Evolutionary conservation across 768 basidiomycete species (phyloP).

Genomic region (Psilocybe cubensis): DNA sequence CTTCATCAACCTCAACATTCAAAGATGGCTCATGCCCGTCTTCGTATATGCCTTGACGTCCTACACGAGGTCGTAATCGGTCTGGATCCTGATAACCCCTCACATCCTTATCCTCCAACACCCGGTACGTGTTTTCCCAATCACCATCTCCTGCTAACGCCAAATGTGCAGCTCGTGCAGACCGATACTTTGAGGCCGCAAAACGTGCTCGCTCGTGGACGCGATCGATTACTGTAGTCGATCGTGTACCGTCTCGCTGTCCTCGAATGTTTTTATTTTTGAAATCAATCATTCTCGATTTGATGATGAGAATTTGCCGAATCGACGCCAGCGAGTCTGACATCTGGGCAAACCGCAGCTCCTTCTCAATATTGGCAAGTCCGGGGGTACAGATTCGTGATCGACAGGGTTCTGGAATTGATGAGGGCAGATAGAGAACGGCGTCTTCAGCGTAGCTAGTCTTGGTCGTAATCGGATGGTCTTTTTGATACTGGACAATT

Average conservation of each 20-base stretch:
- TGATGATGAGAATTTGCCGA: slow-evolving; percentile 5
- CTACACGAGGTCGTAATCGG: neutral
- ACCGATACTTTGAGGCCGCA: slow-evolving; percentile 6
- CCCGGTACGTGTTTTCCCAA: slow-evolving; percentile 12
- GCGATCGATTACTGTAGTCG: neutral
- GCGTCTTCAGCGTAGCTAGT: slow-evolving; percentile 3
- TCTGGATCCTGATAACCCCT: slow-evolving; percentile 17
- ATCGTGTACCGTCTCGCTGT: slow-evolving; percentile 7
- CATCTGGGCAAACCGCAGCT: slow-evolving; percentile 8
- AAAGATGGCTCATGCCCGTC: slow-evolving; percentile 6
- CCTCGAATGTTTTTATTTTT: slow-evolving; percentile 8
- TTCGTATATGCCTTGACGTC: slow-evolving; percentile 22
- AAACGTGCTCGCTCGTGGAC: slow-evolving; percentile 10
- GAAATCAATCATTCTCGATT: slow-evolving; percentile 9
- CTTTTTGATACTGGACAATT: slow-evolving; percentile 4
- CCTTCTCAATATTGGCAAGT: slow-evolving; percentile 10
- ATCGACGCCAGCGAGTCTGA: slow-evolving; percentile 5
- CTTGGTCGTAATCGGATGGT: neutral
- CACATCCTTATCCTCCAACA: slow-evolving; percentile 14
- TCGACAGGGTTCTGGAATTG: neutral
- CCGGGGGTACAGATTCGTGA: neutral
- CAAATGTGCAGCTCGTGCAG: slow-evolving; percentile 11
- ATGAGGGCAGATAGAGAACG: slow-evolving; percentile 13
- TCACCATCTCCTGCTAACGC: slow-evolving; percentile 5
- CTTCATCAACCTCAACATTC: neutral